These are phyloP conservation scores for Vickermania ingenoplastis DNA, from an alignment of 208 protist genomes.

Conservation along the genomic window DNA sequence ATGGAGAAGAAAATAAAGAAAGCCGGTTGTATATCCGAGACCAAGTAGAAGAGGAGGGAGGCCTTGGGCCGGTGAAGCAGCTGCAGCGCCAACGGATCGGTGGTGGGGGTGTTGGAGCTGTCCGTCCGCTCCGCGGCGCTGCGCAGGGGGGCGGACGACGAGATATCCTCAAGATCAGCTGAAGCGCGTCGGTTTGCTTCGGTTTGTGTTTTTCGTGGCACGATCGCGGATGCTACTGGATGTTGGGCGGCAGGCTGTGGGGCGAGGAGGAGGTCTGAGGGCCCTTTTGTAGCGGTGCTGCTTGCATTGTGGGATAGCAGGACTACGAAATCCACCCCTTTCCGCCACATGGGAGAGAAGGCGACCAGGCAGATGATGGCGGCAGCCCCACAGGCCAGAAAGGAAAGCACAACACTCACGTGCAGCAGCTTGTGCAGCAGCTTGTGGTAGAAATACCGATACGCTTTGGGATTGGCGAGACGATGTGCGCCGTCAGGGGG, in stretches of 20 bases:
- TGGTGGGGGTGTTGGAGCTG: not conserved
- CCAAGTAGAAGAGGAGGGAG: not conserved
- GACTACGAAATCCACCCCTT: not conserved
- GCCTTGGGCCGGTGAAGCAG: not conserved
- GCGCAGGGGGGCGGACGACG: no score
- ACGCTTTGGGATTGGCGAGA: not conserved
- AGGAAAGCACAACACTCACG: not conserved
- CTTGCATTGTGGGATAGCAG: not conserved
- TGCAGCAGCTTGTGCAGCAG: not conserved
- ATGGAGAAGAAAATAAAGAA: conserved; percentile 1
- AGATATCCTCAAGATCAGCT: not conserved
- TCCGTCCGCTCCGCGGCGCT: no score
- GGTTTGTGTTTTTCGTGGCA: not conserved
- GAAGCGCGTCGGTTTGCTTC: not conserved
- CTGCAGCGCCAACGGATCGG: not conserved
- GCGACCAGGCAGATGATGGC: not conserved
- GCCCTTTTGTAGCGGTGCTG: not conserved
- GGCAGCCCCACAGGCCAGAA: not conserved
- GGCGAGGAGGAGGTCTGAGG: not conserved
- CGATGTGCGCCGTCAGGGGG: not conserved
- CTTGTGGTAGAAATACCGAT: not conserved
- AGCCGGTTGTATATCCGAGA: not conserved
- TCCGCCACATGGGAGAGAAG: not conserved
- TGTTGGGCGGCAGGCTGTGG: not conserved
- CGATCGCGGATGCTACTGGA: not conserved